A percentile compares a stretch with the other conserved stretches of the same genome.
phyloP scores from a whole-genome alignment of 2,329 filamentous ascomycete species.

The Chrysosporium queenslandicum region DNA sequence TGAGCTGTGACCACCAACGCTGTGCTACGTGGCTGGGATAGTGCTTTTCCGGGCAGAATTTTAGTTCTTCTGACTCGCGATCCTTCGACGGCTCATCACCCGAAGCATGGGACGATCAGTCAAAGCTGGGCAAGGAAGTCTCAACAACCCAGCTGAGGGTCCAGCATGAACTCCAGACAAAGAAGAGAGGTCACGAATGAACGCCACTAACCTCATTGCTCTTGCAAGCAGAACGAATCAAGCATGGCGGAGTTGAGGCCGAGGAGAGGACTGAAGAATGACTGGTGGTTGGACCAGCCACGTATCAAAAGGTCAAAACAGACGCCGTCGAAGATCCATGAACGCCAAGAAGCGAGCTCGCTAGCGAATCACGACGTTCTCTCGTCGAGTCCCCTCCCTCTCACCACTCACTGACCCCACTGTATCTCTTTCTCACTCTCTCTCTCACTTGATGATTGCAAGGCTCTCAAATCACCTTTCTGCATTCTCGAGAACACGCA shows the following conservation, averaged over 20 bases:
- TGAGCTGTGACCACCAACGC: constrained; percentile 9
- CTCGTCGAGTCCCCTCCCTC: not conserved
- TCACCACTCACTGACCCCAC: not conserved
- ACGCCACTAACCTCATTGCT: constrained; percentile 3
- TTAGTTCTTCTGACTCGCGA: not conserved
- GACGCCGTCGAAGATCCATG: constrained; percentile 14
- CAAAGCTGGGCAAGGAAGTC: not conserved
- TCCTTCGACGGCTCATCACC: not conserved
- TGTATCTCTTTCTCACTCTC: not conserved
- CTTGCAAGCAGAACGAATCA: constrained; percentile 11
- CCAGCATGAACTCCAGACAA: not conserved
- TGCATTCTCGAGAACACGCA: no score
- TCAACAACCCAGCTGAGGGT: not conserved
- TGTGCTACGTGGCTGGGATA: constrained; percentile 11
- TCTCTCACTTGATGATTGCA: not conserved
- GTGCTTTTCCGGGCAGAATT: constrained; percentile 2
- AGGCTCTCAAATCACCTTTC: no score
- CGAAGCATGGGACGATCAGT: not conserved
- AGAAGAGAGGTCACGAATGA: constrained; percentile 6
- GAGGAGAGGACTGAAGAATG: constrained; percentile 10
- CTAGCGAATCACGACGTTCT: not conserved
- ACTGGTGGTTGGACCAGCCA: constrained; percentile 20
- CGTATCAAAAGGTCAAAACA: constrained; percentile 18
- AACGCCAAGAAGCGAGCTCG: constrained; percentile 4
- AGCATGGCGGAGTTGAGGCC: constrained; percentile 1